These are phyloP conservation scores for Globisporangium parvum DNA, from an alignment of 352 stramenopile species.

Conservation along the genomic window DNA sequence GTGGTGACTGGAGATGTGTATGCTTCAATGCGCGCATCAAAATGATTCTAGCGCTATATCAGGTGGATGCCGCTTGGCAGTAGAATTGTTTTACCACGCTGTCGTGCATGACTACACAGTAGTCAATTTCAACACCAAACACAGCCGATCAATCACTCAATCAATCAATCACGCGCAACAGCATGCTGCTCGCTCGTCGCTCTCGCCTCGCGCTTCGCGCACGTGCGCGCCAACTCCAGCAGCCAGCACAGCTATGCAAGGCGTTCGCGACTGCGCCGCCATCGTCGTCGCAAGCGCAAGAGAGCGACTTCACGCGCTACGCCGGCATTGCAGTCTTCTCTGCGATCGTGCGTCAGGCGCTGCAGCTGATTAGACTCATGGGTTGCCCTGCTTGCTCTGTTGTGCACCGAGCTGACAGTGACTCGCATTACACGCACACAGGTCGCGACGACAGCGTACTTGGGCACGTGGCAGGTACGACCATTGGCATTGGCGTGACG, in stretches of 20 bases:
- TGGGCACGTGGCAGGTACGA: constrained; percentile 77
- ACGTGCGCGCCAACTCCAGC: constrained; percentile 1
- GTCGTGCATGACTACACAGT: not conserved
- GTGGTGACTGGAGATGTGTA: not conserved
- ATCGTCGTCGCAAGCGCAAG: constrained; percentile 10
- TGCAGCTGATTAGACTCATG: not conserved
- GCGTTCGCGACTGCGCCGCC: not conserved
- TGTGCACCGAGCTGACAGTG: not conserved
- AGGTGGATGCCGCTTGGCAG: no score
- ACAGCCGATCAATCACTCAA: not conserved
- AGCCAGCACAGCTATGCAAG: constrained; percentile 2
- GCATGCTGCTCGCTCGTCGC: constrained; percentile 13
- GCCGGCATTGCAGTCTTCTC: constrained; percentile 83
- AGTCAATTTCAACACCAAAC: not conserved
- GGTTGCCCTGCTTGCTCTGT: not conserved
- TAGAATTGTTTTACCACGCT: no score
- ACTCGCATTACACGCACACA: constrained; percentile 11
- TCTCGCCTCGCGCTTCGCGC: constrained; percentile 8
- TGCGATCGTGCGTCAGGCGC: constrained; percentile 46
- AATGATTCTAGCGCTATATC: no score
- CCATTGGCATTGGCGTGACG: not conserved
- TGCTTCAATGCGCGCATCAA: not conserved
- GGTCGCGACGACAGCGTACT: constrained; percentile 62
- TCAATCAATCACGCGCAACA: not conserved
- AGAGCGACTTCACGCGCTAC: constrained; percentile 74